Evolutionary conservation across 1,139 yeast genomes (phyloP), one percentile per base, ranked within the genome.

Genomic region (Taiozyma sp.): DNA sequence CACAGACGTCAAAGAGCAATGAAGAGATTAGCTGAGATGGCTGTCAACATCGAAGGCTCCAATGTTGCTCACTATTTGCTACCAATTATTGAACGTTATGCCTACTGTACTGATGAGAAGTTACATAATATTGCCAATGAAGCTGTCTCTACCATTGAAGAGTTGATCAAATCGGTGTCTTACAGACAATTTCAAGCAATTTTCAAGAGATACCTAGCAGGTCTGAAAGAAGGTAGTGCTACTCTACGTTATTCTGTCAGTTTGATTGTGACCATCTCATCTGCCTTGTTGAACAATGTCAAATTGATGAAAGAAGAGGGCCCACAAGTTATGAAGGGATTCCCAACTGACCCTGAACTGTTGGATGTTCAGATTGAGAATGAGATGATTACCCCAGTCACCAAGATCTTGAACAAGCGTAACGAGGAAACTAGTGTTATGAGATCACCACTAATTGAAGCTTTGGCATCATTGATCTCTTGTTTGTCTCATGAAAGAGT

Each of bases 1-100:
- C 91, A 86, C 62, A 81, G 96, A 68, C 85, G 97, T 61, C 90
- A 86, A 65, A 77, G 89, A 61, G 96, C 97, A 0, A 75, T 93
- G 28, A 77, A 81, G 59, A 77, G 88, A 53, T 70, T 89, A 35
- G 73, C 75, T 29, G 73, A 72, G 9, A 57, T 71, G 44, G 72
- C 75, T 0, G 47, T 56, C 14, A 59, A 68, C 29, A 67, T 91
- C 14, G 68, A 77, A 3, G 81, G 80, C 41, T 71, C 74, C 42
- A 84, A 83, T 57, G 81, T 91, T 50, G 77, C 96, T 0, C 95
- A 88, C 61, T 90, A 85, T 63, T 65, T 95, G 48, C 69, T 95
- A 52, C 98, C 99, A 3, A 78, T 91, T 54, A 75, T 90, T 56
- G 99, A 93, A 69, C 83, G 81, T 55, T 89, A 84, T 68, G 85